These are phyloP conservation scores for Suillus subalutaceus DNA, from an alignment of 768 basidiomycete species.

Conservation along the genomic window DNA sequence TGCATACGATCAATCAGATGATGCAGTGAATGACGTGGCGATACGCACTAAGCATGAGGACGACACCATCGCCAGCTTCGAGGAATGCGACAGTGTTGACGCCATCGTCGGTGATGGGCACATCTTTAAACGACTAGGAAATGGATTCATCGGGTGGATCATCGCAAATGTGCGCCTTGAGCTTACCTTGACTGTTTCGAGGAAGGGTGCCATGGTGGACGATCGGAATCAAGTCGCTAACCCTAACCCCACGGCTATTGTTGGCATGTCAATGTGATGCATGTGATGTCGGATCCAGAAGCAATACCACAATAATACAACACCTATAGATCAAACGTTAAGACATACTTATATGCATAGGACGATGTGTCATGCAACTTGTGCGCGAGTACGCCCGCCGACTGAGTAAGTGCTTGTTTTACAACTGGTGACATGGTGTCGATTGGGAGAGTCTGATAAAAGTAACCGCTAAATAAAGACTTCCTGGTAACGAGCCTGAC, in stretches of 20 bases:
- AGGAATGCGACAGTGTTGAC: constrained; percentile 89
- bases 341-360: not conserved
- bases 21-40: not conserved
- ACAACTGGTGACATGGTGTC: not conserved
- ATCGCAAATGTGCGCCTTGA: not conserved
- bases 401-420: not conserved
- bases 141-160: not conserved
- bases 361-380: not conserved
- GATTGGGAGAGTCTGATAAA: not conserved
- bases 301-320: too few relatives aligned
- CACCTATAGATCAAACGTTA: not conserved
- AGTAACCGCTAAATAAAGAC: not conserved
- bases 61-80: constrained; percentile 86
- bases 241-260: constrained; percentile 2
- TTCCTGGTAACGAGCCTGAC: not conserved
- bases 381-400: not conserved
- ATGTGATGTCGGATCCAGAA: too few relatives aligned
- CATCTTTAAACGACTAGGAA: constrained; percentile 88
- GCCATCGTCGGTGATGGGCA: constrained; percentile 82
- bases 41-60: constrained; percentile 83
- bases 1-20: not conserved
- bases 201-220: constrained; percentile 69
- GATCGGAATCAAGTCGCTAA: constrained; percentile 1
- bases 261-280: not conserved
- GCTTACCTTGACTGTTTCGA: constrained; percentile 65